phyloP scores from a whole-genome alignment of 2,329 filamentous ascomycete genomes.

The Trichophyton rubrum region DNA sequence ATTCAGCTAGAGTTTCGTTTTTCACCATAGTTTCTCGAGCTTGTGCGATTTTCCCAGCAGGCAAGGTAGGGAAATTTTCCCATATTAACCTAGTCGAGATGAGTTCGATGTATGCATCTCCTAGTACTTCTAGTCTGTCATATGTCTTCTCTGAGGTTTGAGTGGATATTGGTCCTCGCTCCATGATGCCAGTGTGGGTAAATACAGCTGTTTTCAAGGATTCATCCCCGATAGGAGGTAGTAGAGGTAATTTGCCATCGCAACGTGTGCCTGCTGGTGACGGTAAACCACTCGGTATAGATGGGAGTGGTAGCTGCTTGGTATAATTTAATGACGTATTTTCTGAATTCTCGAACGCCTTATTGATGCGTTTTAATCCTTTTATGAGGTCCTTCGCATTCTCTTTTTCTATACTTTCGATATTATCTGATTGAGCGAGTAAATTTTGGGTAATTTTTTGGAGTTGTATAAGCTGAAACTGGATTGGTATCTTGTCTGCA shows the following conservation, averaged over 20 bases:
- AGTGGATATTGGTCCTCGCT: slow-evolving; percentile 15
- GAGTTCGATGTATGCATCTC: slow-evolving; percentile 73
- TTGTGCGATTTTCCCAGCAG: slow-evolving; percentile 59
- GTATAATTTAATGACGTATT: slow-evolving; percentile 4
- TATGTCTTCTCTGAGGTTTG: slow-evolving; percentile 43
- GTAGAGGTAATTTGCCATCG: slow-evolving; percentile 12
- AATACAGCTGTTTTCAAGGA: slow-evolving; percentile 52
- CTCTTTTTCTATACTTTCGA: slow-evolving; percentile 1
- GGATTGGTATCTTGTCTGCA: neutral
- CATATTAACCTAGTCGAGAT: slow-evolving; percentile 65
- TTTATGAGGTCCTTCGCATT: neutral
- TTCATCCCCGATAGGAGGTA: slow-evolving; percentile 50
- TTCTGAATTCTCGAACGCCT: slow-evolving; percentile 1
- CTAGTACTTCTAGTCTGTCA: slow-evolving; percentile 77
- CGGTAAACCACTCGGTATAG: neutral
- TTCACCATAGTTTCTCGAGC: slow-evolving; percentile 68
- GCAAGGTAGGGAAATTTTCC: slow-evolving; percentile 52
- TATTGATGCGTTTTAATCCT: neutral
- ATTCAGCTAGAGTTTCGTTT: slow-evolving; percentile 63
- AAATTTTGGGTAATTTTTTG: slow-evolving; percentile 17
- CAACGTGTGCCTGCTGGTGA: neutral
- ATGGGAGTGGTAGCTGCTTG: neutral
- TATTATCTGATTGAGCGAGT: slow-evolving; percentile 12
- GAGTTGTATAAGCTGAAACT: slow-evolving; percentile 15
- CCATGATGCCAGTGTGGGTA: slow-evolving; percentile 45